These are phyloP conservation scores for Termitomyces heimii DNA, from an alignment of 768 basidiomycete species.

Conservation along the genomic window DNA sequence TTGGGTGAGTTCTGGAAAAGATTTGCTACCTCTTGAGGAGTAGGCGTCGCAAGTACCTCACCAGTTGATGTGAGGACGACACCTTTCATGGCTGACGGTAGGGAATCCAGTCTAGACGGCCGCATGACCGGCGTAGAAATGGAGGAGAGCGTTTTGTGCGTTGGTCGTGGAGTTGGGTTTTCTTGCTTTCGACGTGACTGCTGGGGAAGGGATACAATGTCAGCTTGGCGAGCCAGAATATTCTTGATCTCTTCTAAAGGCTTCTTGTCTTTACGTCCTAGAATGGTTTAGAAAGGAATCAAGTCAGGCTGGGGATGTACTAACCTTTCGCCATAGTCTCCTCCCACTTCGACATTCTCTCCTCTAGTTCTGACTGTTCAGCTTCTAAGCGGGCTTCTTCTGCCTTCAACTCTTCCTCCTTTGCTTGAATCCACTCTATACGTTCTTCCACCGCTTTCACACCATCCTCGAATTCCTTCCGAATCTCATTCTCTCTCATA, in stretches of 20 bases:
- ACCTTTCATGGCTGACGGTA: constrained; percentile 64
- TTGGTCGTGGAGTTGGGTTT: constrained; percentile 20
- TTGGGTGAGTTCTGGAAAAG: constrained; percentile 67
- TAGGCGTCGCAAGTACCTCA: constrained; percentile 65
- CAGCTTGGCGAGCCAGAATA: constrained; percentile 34
- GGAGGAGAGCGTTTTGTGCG: constrained; percentile 17
- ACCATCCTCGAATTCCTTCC: constrained; percentile 41
- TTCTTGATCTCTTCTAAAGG: constrained; percentile 79
- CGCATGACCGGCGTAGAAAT: constrained; percentile 53
- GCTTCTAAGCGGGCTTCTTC: constrained; percentile 47
- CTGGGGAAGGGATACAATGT: constrained; percentile 19
- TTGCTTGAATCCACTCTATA: constrained; percentile 41
- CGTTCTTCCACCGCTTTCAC: constrained; percentile 45
- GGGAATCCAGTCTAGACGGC: constrained; percentile 23
- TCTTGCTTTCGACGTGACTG: constrained; percentile 20
- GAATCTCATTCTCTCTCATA: constrained; percentile 43
- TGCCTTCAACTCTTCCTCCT: constrained; percentile 46
- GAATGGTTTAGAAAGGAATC: not conserved
- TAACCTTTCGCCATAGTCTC: constrained; percentile 21
- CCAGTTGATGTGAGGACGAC: constrained; percentile 79
- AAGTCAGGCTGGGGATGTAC: not conserved
- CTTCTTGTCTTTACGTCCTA: constrained; percentile 45
- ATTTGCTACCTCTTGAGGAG: constrained; percentile 57
- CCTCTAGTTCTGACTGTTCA: constrained; percentile 44
- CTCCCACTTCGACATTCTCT: constrained; percentile 38